Base-by-base conservation (phyloP, 2,329 filamentous ascomycete genomes). In the Neonectria ditissima region DNA sequence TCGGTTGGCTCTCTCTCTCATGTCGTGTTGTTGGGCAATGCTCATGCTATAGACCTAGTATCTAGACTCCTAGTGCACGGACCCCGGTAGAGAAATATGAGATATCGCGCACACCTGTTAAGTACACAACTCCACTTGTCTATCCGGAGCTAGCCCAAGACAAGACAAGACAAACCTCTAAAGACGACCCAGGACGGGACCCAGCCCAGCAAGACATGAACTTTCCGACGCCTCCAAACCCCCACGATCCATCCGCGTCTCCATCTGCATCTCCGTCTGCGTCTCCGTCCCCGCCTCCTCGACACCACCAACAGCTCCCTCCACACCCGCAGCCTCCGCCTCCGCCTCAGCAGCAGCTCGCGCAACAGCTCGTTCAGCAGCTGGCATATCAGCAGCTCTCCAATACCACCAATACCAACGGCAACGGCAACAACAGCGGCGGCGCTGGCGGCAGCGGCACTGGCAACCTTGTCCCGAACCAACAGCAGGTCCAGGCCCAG, bases 191-290 rank as follows among this genome's bases (percentile, higher is more conserved):
- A 66, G 57, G 55, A 69, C 67, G 50, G 26, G 44, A 13, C 55
- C 34, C 50, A 62, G 58, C 64, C 68, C 54, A 63, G 66, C 71
- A 57, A 71, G 73, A 75, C 66, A 77, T 77, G 75, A 77, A 69
- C 75, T 76, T 77, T 74, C 73, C 68, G 65, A 65, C 74, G 65
- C 70, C 74, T 66, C 69, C 66, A 59, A 70, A 26, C 59, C 61
- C 68, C 62, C 70, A 70, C 67, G 71, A 73, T 66, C 64, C 67
- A 65, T 69, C 74, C 55, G 56, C 65, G 52, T 67, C 60, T 20
- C 59, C 66, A 41, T 67, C 68, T 16, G 63, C 70, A 45, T 60
- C 69, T 24, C 61, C 69, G 13, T 67, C 68, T 16, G 63, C 70
- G 48, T 60, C 69, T 24, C 61, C 69, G 13, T 56, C 59, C 39